Base-by-base conservation (phyloP, 73 alveolate genomes). In the Durusdinium trenchii region DNA sequence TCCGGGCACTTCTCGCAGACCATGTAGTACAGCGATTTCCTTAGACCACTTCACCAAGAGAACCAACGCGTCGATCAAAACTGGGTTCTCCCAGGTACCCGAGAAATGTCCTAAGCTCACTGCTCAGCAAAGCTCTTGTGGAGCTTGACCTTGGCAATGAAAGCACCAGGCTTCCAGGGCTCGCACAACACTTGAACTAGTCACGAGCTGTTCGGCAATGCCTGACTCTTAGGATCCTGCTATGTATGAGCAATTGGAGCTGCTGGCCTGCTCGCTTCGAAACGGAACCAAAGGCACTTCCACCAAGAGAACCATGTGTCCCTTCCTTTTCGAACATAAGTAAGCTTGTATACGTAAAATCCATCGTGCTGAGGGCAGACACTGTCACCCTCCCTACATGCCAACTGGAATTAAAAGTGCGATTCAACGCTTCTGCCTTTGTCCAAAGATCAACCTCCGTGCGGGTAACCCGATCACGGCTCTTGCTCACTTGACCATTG, bases 401-500 rank as follows among this genome's bases (percentile, higher is more conserved):
- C n/a, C n/a, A n/a, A 40, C 86, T 40, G 23, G 23, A 57, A 12
- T 57, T 57, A 12, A 57, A 57, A 23, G 23, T 23, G 69, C 32
- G 69, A 23, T n/a, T n/a, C n/a, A n/a, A n/a, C n/a, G n/a, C n/a
- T n/a, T n/a, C 95, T 23, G 45, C 98, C 85, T 91, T 91, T 78
- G 98, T 48, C 98, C 98, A 91, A 35, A 91, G 89, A 57, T 91
- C 98, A 52, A 91, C 98, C 60, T 91, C 98, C 30, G 98, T 91
- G 26, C 98, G 98, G 54, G 98, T 91, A 78, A 91, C 98, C 43
- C 98, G 73, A 89, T 91, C 98, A 32, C 98, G 98, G 89, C 98
- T 91, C 82, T 91, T 91, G 98, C 98, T 91, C 28, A 91, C 98
- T 30, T 76, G 87, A 45, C 98, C 98, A 57, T 78, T 91, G 60